Conservation (phyloP, 106 monocot genomes). For the Phalaenopsis equestris region DNA sequence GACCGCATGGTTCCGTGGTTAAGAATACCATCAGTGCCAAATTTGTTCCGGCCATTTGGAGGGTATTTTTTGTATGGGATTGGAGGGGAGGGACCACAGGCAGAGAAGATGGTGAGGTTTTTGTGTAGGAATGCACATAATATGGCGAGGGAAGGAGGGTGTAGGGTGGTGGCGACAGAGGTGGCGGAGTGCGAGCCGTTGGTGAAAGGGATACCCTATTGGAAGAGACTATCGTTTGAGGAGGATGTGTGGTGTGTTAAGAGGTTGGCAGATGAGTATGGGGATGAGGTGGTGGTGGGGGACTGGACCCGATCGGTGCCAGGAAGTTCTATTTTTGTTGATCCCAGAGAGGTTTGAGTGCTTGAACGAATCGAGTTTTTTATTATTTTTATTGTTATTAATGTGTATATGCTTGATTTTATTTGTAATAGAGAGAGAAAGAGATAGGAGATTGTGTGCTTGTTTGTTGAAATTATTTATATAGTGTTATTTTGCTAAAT, state of each 20-base stretch:
- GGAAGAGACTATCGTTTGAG: conserved; percentile 36
- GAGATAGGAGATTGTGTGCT: too few species aligned
- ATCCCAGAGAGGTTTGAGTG: conserved; percentile 41
- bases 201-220: conserved; percentile 44
- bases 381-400: neutral
- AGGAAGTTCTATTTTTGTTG: conserved; percentile 51
- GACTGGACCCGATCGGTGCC: conserved; percentile 63
- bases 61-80: conserved; percentile 77
- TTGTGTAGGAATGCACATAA: conserved; percentile 60
- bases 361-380: neutral
- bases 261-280: conserved; percentile 47
- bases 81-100: conserved; percentile 45
- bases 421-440: too few species aligned
- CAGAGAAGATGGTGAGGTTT: conserved; percentile 14
- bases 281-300: conserved; percentile 26
- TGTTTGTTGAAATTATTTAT: too few species aligned
- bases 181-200: conserved; percentile 49
- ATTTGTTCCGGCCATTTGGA: conserved; percentile 87
- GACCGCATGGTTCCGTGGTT: conserved; percentile 68
- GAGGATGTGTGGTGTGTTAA: conserved; percentile 84
- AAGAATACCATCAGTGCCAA: conserved; percentile 67
- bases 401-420: too few species aligned
- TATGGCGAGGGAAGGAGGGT: conserved; percentile 41
- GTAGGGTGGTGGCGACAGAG: conserved; percentile 65
- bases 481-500: too few species aligned